Evolutionary conservation across 2,329 filamentous ascomycete genomes (phyloP).

Genomic region (Zalaria sp.): DNA sequence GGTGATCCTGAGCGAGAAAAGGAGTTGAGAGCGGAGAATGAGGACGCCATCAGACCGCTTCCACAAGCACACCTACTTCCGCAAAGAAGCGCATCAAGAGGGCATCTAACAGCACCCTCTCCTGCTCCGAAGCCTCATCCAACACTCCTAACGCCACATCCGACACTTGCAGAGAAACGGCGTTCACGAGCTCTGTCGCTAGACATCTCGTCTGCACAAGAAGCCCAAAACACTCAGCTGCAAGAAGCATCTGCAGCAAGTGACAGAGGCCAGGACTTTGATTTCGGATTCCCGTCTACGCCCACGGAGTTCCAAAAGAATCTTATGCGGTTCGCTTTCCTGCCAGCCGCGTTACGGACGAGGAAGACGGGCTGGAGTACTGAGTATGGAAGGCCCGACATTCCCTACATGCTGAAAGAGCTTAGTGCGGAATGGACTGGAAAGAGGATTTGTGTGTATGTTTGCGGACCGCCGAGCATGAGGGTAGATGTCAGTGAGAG

Average conservation of each 20-base stretch:
- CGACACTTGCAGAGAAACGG: constrained; percentile 25
- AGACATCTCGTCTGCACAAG: constrained; percentile 22
- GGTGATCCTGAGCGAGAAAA: constrained; percentile 67
- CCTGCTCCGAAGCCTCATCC: constrained; percentile 32
- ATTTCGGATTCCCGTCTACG: constrained; percentile 62
- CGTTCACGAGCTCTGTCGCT: constrained; percentile 27
- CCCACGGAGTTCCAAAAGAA: constrained; percentile 82
- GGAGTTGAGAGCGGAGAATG: constrained; percentile 65
- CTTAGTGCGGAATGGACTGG: constrained; percentile 72
- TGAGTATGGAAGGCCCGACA: constrained; percentile 80
- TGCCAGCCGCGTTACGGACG: constrained; percentile 34
- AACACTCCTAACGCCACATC: constrained; percentile 21
- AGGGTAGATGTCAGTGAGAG: constrained; percentile 75
- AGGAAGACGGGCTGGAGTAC: constrained; percentile 69
- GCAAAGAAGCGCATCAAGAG: constrained; percentile 9
- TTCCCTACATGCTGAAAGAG: constrained; percentile 74
- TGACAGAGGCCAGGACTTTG: constrained; percentile 16
- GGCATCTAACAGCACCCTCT: constrained; percentile 8
- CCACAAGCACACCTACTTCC: constrained; percentile 40
- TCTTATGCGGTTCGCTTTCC: constrained; percentile 80
- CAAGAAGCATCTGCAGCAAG: not conserved
- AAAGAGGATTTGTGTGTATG: constrained; percentile 72
- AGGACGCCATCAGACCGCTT: constrained; percentile 72
- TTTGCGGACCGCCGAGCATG: constrained; percentile 83
- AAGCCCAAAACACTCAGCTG: constrained; percentile 7